These are phyloP conservation scores for Oenanthe sinensis DNA, from an alignment of 129 eudicot species.

Conservation along the genomic window DNA sequence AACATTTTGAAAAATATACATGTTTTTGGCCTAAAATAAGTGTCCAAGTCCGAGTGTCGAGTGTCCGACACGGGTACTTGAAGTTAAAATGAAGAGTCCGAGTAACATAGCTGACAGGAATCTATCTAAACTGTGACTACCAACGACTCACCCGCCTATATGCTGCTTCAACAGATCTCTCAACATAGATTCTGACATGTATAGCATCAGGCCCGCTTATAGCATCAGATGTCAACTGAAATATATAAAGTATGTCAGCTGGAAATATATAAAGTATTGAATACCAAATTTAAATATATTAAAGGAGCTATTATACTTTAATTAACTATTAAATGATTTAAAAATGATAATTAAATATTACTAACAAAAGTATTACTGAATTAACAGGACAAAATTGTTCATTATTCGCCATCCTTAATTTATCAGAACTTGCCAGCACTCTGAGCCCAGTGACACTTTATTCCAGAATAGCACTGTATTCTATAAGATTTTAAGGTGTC, in stretches of 20 bases:
- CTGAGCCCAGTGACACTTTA: not conserved
- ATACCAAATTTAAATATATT: not conserved
- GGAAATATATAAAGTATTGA: slow-evolving; percentile 10
- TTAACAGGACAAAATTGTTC: not conserved
- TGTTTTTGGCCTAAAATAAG: too few relatives aligned
- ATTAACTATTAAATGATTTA: not conserved
- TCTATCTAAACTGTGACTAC: not conserved
- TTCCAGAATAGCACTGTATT: not conserved
- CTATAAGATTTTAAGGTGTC: not conserved
- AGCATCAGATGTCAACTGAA: slow-evolving; percentile 41
- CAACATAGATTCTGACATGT: slow-evolving; percentile 43
- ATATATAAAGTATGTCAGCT: slow-evolving; percentile 27
- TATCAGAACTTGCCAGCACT: not conserved
- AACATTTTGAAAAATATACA: too few relatives aligned
- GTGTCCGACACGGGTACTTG: too few relatives aligned
- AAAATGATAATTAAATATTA: not conserved
- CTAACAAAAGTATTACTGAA: not conserved
- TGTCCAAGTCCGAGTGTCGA: too few relatives aligned
- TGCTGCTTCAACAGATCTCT: slow-evolving; percentile 65
- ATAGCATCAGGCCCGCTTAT: slow-evolving; percentile 22
- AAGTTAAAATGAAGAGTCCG: too few relatives aligned
- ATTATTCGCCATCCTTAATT: not conserved
- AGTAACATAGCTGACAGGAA: not conserved
- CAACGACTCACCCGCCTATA: slow-evolving; percentile 56
- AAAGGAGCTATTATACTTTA: not conserved